Base-by-base conservation (phyloP, 345 rosid species). In the Melaleuca alternifolia region DNA sequence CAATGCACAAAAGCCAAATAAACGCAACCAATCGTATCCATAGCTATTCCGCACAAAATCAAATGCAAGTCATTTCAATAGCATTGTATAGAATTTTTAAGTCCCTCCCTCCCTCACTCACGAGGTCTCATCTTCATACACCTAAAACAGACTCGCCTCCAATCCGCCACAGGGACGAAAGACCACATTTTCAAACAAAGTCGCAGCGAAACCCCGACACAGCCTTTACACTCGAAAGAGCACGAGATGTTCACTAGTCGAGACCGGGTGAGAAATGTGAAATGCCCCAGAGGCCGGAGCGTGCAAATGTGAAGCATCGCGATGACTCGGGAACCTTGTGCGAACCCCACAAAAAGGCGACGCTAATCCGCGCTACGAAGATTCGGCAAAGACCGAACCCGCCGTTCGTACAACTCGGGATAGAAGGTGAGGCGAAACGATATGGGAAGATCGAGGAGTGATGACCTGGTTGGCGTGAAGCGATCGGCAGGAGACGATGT, bases 401-500 rank as follows among this genome's bases (percentile, higher is more conserved):
- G 56, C 56, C 56, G 4, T 54, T 54, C 20, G 21, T 23, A 41
- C 41, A 44, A 7, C 61, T n/a, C 56, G 9, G 52, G 37, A 50
- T 7, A 51, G 23, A 65, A 16, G 54, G n/a, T 16, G 9, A 18
- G 14, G 71, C 15, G 71, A 46, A 41, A 87, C 41, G 85, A 48
- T 9, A 56, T 5, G 52, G 65, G 24, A 81, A 71, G 9, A 6
- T 41, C 41, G 41, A 28, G 76, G 77, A 28, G 26, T 26, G 33
- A 23, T 44, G 44, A 97, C 99, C 93, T 91, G 90, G 7, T 89
- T 87, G 86, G 96, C 91, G 85, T 96, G 99, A 84, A 97, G 94
- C 26, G 98, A 94, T 92, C 99, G 90, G 90, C 94, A 95, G 88
- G 96, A 95, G 89, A 95, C 92, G 85, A 94, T 93, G 94, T 94